Evolutionary conservation across 192 early-diverging fungal genomes (phyloP).

Genomic region (Haplosporangium gracile): DNA sequence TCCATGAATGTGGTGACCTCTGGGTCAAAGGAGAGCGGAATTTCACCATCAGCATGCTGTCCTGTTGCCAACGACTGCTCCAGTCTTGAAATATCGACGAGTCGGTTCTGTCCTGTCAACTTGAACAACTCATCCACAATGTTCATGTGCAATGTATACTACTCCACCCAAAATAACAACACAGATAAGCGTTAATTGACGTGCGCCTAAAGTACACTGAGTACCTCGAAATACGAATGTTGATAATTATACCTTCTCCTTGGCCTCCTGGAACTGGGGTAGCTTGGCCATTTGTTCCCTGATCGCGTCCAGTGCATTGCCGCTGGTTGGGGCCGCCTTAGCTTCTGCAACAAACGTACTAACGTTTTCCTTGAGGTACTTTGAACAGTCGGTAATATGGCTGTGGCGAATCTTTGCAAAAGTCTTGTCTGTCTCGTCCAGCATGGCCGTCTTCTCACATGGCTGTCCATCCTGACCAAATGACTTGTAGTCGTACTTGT

Average conservation of each 20-base stretch:
- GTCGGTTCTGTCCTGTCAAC: conserved; percentile 74
- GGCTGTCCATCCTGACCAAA: conserved; percentile 63
- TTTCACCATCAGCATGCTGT: conserved; percentile 75
- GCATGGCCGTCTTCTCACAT: conserved; percentile 59
- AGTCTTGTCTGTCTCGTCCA: conserved; percentile 86
- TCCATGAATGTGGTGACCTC: conserved; percentile 84
- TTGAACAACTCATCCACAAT: conserved; percentile 85
- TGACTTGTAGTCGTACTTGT: conserved; percentile 72
- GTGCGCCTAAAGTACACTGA: too few relatives aligned
- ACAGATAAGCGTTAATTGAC: not conserved
- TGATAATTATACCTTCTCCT: conserved; percentile 52
- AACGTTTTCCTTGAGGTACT: conserved; percentile 78
- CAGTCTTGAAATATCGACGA: conserved; percentile 77
- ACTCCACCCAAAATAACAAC: not conserved
- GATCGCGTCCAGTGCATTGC: conserved; percentile 81
- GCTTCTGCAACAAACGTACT: conserved; percentile 74
- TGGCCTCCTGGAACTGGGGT: conserved; percentile 84
- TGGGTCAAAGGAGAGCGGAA: conserved; percentile 75
- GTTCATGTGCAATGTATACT: conserved; percentile 75
- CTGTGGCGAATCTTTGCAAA: conserved; percentile 84
- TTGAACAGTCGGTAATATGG: conserved; percentile 86
- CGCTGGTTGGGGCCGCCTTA: conserved; percentile 33
- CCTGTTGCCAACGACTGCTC: conserved; percentile 85
- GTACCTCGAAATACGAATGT: not conserved
- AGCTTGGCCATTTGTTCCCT: conserved; percentile 88